Evolutionary conservation across 2,329 filamentous ascomycete genomes (phyloP).

Genomic region (Dendryphion nanum): DNA sequence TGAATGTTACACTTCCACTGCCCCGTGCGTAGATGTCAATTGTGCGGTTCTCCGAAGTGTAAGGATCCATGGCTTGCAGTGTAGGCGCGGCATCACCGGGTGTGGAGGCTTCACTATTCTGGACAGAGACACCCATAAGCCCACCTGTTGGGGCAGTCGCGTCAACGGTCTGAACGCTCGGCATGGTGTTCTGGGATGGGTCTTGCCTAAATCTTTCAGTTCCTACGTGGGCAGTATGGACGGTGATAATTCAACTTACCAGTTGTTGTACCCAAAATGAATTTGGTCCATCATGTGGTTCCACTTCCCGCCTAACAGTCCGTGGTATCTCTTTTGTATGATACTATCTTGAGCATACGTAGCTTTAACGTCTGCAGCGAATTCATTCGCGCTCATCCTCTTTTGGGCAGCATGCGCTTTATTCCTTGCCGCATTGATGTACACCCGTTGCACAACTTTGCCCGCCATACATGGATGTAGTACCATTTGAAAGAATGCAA

Average conservation of each 20-base stretch:
- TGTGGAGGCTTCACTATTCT: slow-evolving; percentile 62
- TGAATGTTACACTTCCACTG: slow-evolving; percentile 18
- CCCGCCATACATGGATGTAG: slow-evolving; percentile 58
- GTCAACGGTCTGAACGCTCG: slow-evolving; percentile 61
- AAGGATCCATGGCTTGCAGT: slow-evolving; percentile 17
- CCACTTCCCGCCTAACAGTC: slow-evolving; percentile 27
- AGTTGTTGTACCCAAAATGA: slow-evolving; percentile 27
- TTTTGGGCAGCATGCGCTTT: slow-evolving; percentile 21
- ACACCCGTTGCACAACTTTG: slow-evolving; percentile 48
- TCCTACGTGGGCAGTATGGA: slow-evolving; percentile 29
- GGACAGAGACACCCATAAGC: slow-evolving; percentile 53
- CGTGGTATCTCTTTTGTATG: slow-evolving; percentile 22
- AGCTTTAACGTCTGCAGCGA: slow-evolving; percentile 20
- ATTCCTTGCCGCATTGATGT: slow-evolving; percentile 22
- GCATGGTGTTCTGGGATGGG: slow-evolving; percentile 64
- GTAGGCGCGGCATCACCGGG: slow-evolving; percentile 52
- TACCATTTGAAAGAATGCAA: slow-evolving; percentile 61
- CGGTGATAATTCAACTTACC: slow-evolving; percentile 11
- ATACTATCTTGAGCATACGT: slow-evolving; percentile 19
- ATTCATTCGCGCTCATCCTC: slow-evolving; percentile 21
- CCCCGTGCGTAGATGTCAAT: slow-evolving; percentile 28
- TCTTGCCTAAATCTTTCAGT: slow-evolving; percentile 57
- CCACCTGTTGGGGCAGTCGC: slow-evolving; percentile 35
- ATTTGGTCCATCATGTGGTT: slow-evolving; percentile 32
- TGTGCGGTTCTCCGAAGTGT: slow-evolving; percentile 24